Evolutionary conservation across 345 rosid genomes (phyloP), one percentile per base, ranked within the genome.

Genomic region (Limnanthes douglasii): DNA sequence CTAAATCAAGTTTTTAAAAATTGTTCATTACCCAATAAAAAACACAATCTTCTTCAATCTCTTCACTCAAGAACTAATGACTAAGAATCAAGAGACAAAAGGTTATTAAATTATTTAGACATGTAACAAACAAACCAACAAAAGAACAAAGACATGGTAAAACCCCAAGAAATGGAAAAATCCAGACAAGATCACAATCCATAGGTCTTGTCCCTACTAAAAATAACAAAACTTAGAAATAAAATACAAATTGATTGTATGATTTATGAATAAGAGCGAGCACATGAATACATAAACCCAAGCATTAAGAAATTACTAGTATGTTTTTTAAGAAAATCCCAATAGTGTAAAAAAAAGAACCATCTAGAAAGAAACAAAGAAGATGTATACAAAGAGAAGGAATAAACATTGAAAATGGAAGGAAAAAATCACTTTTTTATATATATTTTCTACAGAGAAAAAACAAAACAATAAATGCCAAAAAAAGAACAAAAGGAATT

Each of bases 401-500:
- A 82, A 86, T 79, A 73, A 78, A 76, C 95, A 64, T 77, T 69
- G 86, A 75, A 74, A 84, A 61, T 72, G 63, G 77, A 65, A 84
- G 82, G 73, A 69, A 72, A 75, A 73, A 44, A n/a, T n/a, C n/a
- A n/a, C n/a, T n/a, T n/a, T n/a, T n/a, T n/a, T n/a, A n/a, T n/a
- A n/a, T n/a, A n/a, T n/a, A n/a, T n/a, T n/a, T n/a, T n/a, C n/a
- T n/a, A n/a, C n/a, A n/a, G n/a, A n/a, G n/a, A n/a, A n/a, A n/a
- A n/a, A n/a, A n/a, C n/a, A n/a, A n/a, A n/a, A n/a, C n/a, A n/a
- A n/a, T n/a, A n/a, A n/a, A n/a, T n/a, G n/a, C n/a, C n/a, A n/a
- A n/a, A n/a, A n/a, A n/a, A n/a, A n/a, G n/a, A n/a, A n/a, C n/a
- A n/a, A n/a, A n/a, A n/a, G n/a, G n/a, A n/a, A n/a, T n/a, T n/a